Percentiles rank a stretch among this genome's conserved stretches.
Conservation (phyloP, 345 rosid species). For the Cardamine resedifolia region DNA sequence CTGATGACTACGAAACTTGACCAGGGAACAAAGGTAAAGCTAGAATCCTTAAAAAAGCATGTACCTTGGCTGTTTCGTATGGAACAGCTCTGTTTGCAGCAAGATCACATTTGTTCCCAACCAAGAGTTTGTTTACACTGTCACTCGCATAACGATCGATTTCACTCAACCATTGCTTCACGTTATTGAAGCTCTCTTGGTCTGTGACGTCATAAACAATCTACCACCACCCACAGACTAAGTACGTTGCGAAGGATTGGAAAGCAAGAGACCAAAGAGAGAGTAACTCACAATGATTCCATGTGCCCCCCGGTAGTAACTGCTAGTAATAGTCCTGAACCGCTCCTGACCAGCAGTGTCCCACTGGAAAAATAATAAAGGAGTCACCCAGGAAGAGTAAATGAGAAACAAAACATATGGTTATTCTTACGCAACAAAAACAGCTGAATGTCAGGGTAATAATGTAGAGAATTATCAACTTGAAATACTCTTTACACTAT, state of each 20-base stretch:
- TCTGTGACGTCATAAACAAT: constrained; percentile 79
- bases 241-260: not conserved
- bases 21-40: not conserved
- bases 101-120: constrained; percentile 79
- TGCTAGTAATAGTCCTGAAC: constrained; percentile 88
- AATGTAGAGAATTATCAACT: no score
- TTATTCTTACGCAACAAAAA: no score
- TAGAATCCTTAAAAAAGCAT: not conserved
- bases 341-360: constrained; percentile 98
- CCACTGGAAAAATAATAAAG: constrained; percentile 54
- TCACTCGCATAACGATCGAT: constrained; percentile 77
- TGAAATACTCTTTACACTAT: no score
- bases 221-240: constrained; percentile 30
- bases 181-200: constrained; percentile 75
- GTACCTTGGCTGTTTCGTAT: constrained; percentile 66
- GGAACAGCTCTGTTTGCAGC: constrained; percentile 62
- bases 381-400: not conserved
- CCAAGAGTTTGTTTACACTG: constrained; percentile 67
- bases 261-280: not conserved
- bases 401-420: not conserved
- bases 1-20: not conserved
- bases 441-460: no score
- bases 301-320: constrained; percentile 95
- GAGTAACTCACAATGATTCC: constrained; percentile 70
- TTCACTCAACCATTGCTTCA: constrained; percentile 74